Conservation (phyloP, 2,329 filamentous ascomycete genomes). For the Tolypocladium tundrense region DNA sequence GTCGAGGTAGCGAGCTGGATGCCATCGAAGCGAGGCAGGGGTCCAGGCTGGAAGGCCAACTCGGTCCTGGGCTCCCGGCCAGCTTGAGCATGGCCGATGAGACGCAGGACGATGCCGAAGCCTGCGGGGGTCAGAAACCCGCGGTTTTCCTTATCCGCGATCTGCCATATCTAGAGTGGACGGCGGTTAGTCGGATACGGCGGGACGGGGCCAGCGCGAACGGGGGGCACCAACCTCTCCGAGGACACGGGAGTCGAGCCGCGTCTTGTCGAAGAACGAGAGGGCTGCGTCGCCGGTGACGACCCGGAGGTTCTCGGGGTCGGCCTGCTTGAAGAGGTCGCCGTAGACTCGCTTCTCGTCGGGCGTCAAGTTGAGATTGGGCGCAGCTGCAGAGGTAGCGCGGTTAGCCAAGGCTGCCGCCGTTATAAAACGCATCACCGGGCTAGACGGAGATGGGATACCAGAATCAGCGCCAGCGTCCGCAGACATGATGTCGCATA, state of each 20-base stretch:
- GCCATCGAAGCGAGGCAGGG: conserved; percentile 88
- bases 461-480: conserved; percentile 13
- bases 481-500: conserved; percentile 12
- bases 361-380: conserved; percentile 72
- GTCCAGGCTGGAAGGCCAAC: conserved; percentile 73
- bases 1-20: conserved; percentile 28
- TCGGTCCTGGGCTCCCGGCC: conserved; percentile 72
- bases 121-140: conserved; percentile 86
- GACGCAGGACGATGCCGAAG: conserved; percentile 83
- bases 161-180: conserved; percentile 80
- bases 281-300: conserved; percentile 94
- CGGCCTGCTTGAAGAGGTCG: conserved; percentile 86
- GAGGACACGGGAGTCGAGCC: conserved; percentile 72
- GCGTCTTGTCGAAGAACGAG: conserved; percentile 95
- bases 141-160: conserved; percentile 92
- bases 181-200: conserved; percentile 3
- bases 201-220: background rate
- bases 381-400: conserved; percentile 30
- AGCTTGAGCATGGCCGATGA: conserved; percentile 93
- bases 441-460: conserved; percentile 2
- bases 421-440: background rate
- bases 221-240: conserved; percentile 58
- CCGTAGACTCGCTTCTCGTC: conserved; percentile 93
- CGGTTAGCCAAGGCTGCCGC: conserved; percentile 4
- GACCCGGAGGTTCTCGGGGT: conserved; percentile 83